Conservation (phyloP, 306 rosid genomes). For the Pterocarpus santalinus region DNA sequence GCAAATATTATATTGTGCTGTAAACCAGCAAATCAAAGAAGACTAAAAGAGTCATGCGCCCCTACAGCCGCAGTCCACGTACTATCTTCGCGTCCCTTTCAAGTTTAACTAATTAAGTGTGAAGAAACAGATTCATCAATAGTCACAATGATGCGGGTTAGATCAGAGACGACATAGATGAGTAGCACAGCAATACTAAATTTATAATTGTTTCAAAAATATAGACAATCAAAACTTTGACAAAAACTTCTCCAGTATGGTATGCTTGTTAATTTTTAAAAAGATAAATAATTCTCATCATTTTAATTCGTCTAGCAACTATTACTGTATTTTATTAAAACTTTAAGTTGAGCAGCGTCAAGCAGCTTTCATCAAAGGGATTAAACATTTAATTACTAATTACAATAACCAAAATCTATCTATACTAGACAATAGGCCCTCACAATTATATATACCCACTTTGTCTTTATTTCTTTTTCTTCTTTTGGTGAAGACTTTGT, state of each 20-base stretch:
- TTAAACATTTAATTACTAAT: not conserved
- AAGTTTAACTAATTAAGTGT: slow-evolving; percentile 20
- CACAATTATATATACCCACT: not conserved
- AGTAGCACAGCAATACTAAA: not conserved
- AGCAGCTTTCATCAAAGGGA: not conserved
- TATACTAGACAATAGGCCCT: not conserved
- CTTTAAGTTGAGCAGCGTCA: not conserved
- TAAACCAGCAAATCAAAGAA: not conserved
- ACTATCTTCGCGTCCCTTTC: slow-evolving; percentile 10
- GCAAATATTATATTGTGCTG: not conserved
- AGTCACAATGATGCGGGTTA: slow-evolving; percentile 1
- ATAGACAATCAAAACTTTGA: too few species aligned
- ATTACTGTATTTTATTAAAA: too few species aligned
- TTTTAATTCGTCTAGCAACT: not conserved
- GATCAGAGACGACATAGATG: not conserved
- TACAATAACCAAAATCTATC: not conserved
- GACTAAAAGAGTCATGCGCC: not conserved
- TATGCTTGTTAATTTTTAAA: not conserved
- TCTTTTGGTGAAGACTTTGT: not conserved
- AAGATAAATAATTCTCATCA: not conserved
- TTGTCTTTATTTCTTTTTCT: not conserved
- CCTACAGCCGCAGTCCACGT: not conserved
- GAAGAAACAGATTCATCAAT: slow-evolving; percentile 20
- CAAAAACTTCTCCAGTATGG: not conserved
- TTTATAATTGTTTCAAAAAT: too few species aligned